These are phyloP conservation scores for Malassezia nana DNA, from an alignment of 1,284 basidiomycete genomes.

Conservation along the genomic window DNA sequence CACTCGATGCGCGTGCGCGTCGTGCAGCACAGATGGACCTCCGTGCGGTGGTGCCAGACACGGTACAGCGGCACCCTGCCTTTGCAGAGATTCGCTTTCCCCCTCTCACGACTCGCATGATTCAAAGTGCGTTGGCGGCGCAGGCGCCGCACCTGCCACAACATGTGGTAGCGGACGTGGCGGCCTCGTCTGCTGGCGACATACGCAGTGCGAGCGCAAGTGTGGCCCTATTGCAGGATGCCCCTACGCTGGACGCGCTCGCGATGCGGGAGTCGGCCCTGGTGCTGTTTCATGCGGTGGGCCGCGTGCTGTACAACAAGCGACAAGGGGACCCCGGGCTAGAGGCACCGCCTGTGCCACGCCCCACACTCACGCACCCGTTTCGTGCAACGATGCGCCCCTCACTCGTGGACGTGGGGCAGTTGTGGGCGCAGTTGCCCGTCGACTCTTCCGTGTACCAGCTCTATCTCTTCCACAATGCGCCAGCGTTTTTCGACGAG, in stretches of 20 bases:
- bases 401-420: constrained; percentile 12
- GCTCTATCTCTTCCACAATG: constrained; percentile 87
- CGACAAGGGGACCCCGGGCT: constrained; percentile 53
- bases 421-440: constrained; percentile 70
- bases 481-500: constrained; percentile 67
- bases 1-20: constrained; percentile 51
- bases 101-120: constrained; percentile 13
- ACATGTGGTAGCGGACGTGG: constrained; percentile 50
- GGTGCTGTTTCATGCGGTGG: constrained; percentile 80
- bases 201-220: constrained; percentile 76
- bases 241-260: not conserved
- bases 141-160: constrained; percentile 2
- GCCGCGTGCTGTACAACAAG: constrained; percentile 91
- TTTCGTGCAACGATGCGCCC: not conserved
- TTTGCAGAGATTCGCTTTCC: constrained; percentile 61
- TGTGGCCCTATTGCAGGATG: not conserved
- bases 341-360: not conserved
- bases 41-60: constrained; percentile 59
- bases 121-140: not conserved
- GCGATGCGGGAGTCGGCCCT: constrained; percentile 67
- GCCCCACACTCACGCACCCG: not conserved
- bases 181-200: constrained; percentile 74
- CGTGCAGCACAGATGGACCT: constrained; percentile 54
- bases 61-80: constrained; percentile 57
- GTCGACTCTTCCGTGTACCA: constrained; percentile 80